Base-by-base conservation (phyloP, 1,284 basidiomycete species). In the Blastosporella zonata region DNA sequence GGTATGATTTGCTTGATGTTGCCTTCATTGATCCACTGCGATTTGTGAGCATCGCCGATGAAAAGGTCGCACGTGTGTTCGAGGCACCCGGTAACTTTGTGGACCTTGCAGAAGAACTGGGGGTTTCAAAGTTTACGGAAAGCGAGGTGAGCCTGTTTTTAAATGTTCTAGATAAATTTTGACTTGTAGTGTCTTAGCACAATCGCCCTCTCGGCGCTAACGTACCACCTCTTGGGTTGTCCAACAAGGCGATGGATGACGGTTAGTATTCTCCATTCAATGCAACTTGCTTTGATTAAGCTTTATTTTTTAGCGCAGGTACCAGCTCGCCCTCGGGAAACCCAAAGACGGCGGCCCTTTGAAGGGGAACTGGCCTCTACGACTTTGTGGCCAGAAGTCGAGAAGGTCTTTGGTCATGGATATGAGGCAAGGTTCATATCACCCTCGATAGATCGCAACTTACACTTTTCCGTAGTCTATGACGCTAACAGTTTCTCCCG, bases 331-430 rank as follows among this genome's bases (percentile, higher is more conserved):
- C 12, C 49, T 22, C 10, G 37, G 28, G 52, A 55, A 46, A 48
- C 49, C 21, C 25, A 9, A 28, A 47, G 23, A 13, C 57, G 86
- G 50, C 78, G 85, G 3, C 84, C 92, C 0, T 90, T 90, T 55
- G 89, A 93, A 64, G 84, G 87, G 38, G 84, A 91, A 66, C 77
- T 99, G 0, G 84, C 90, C 0, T 79, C 84, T 0, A 78, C 82
- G 10, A 98, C 96, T 0, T 77, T 99, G 0, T 99, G 97, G 97
- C 96, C 96, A 0, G 97, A 99, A 69, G 74, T 87, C 1, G 96
- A 99, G 62, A 99, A 99, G 66, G 74, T 99, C 2, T 99, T 97
- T 65, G 97, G 96, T 1, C 97, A 99, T 67, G 94, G 94, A 27
- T 98, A 97, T 63, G 97, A 99, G 78, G 88, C 93, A 55, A 50